Evolutionary conservation across 495 filamentous ascomycete genomes (phyloP).

Genomic region (Penicillium cataractarum): DNA sequence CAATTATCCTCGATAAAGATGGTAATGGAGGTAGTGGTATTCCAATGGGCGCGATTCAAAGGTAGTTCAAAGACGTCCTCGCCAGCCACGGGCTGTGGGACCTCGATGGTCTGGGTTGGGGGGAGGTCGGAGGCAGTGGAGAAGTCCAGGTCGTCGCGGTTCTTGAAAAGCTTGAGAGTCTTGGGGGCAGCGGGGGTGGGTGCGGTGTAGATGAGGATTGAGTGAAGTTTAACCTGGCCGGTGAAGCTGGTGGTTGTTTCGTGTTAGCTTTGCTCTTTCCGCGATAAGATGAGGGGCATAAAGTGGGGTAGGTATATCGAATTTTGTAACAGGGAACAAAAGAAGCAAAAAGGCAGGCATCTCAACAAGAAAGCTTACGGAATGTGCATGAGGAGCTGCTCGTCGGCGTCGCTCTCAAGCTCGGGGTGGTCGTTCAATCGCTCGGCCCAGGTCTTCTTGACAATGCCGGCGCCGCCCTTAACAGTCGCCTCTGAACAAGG

Average conservation of each 20-base stretch:
- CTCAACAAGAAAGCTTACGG: conserved; percentile 63
- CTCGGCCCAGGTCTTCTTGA: conserved; percentile 91
- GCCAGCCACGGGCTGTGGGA: conserved; percentile 65
- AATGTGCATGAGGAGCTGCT: conserved; percentile 88
- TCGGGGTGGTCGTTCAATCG: conserved; percentile 70
- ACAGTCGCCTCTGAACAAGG: conserved; percentile 52
- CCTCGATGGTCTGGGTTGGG: conserved; percentile 76
- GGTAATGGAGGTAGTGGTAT: conserved; percentile 71
- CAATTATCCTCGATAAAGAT: conserved; percentile 78
- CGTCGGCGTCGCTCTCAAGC: conserved; percentile 83
- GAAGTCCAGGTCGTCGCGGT: conserved; percentile 88
- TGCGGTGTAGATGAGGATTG: conserved; percentile 80
- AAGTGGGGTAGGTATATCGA: conserved; percentile 5
- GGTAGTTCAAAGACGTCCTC: conserved; percentile 82
- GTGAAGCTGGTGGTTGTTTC: conserved; percentile 70
- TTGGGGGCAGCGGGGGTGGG: conserved; percentile 70
- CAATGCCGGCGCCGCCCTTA: conserved; percentile 70
- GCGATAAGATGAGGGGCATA: conserved; percentile 30
- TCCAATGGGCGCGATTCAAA: conserved; percentile 86
- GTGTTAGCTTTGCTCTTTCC: conserved; percentile 18
- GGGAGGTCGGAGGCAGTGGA: conserved; percentile 64
- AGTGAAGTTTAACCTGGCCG: conserved; percentile 88
- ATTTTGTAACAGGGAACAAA: neutral
- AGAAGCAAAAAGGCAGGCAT: conserved; percentile 5
- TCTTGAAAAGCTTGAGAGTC: conserved; percentile 82